A percentile compares a stretch with the other conserved stretches of the same genome.
Evolutionary conservation across 257 asterid species (phyloP).

Genomic region (Orobanche coerulescens): DNA sequence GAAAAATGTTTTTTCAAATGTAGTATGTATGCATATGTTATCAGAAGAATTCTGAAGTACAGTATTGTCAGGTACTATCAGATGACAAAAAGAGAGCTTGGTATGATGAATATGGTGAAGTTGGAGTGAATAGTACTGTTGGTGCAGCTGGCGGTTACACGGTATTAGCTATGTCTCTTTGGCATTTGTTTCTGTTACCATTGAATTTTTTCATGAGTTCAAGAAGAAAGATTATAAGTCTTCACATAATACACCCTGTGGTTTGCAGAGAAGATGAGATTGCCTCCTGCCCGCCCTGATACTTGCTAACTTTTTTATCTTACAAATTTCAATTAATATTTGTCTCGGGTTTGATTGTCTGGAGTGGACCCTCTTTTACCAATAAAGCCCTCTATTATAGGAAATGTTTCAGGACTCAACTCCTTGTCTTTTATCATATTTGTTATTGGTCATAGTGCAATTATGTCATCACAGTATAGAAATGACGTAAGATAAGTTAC

Average conservation of each 20-base stretch:
- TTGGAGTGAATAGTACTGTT: slow-evolving; percentile 76
- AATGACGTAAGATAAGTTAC: background rate
- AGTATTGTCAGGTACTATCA: slow-evolving; percentile 87
- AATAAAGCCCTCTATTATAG: background rate
- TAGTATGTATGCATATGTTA: slow-evolving; percentile 2
- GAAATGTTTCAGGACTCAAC: background rate
- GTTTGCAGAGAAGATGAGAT: background rate
- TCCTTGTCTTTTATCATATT: slow-evolving; percentile 3
- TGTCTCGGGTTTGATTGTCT: background rate
- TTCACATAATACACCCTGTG: background rate
- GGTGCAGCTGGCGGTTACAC: slow-evolving; percentile 90
- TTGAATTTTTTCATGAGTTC: slow-evolving; percentile 1
- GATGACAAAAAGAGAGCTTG: slow-evolving; percentile 95
- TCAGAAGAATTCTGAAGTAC: slow-evolving; percentile 35
- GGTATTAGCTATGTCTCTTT: slow-evolving; percentile 38
- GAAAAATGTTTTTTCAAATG: slow-evolving; percentile 14
- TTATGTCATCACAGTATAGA: slow-evolving; percentile 8
- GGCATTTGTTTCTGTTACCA: background rate
- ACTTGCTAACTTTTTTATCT: background rate
- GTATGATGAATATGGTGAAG: slow-evolving; percentile 97
- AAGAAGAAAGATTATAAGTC: slow-evolving; percentile 13
- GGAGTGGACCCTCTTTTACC: background rate
- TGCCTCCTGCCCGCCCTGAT: slow-evolving; percentile 3
- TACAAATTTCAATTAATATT: background rate
- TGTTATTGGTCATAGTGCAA: slow-evolving; percentile 1